A percentile compares a stretch with the other conserved stretches of the same genome.
These are phyloP conservation scores for Pleurotus sapidus DNA, from an alignment of 768 basidiomycete species.

Conservation along the genomic window DNA sequence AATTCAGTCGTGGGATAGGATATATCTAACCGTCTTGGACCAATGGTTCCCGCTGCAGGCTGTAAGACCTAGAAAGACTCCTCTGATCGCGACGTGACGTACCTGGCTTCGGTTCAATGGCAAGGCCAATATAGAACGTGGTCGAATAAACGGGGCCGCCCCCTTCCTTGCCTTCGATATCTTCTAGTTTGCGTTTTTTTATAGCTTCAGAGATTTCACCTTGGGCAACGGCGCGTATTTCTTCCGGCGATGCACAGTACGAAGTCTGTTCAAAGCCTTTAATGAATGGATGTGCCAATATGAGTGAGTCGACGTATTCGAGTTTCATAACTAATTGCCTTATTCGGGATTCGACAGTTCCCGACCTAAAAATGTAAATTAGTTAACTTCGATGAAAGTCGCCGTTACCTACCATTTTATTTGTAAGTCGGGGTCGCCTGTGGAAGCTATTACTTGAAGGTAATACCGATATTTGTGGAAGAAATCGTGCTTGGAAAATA, in stretches of 20 bases:
- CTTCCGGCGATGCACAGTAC: conserved; percentile 82
- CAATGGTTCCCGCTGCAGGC: conserved; percentile 64
- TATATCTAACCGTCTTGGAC: conserved; percentile 87
- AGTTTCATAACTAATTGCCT: conserved; percentile 97
- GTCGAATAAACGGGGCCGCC: conserved; percentile 86
- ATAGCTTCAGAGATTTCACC: conserved; percentile 80
- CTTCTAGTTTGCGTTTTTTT: conserved; percentile 71
- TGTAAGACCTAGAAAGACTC: conserved; percentile 8
- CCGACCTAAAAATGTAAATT: conserved; percentile 44
- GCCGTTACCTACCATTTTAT: conserved; percentile 77
- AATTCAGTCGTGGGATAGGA: conserved; percentile 97
- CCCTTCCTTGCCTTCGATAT: conserved; percentile 74
- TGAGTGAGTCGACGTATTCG: conserved; percentile 90
- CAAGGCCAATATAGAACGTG: conserved; percentile 96
- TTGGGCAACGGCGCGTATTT: conserved; percentile 84
- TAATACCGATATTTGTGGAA: conserved; percentile 97
- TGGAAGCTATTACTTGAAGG: conserved; percentile 92
- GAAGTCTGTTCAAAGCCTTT: conserved; percentile 90
- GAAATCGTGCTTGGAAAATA: conserved; percentile 96
- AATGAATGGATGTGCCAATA: conserved; percentile 91
- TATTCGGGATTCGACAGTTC: conserved; percentile 97
- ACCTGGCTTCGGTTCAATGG: conserved; percentile 91
- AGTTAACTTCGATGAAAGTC: neutral
- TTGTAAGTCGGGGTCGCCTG: conserved; percentile 78
- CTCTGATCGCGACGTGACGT: conserved; percentile 26